Evolutionary conservation across 23 red algal genomes (phyloP).

Genomic region (Gracilariopsis chorda): DNA sequence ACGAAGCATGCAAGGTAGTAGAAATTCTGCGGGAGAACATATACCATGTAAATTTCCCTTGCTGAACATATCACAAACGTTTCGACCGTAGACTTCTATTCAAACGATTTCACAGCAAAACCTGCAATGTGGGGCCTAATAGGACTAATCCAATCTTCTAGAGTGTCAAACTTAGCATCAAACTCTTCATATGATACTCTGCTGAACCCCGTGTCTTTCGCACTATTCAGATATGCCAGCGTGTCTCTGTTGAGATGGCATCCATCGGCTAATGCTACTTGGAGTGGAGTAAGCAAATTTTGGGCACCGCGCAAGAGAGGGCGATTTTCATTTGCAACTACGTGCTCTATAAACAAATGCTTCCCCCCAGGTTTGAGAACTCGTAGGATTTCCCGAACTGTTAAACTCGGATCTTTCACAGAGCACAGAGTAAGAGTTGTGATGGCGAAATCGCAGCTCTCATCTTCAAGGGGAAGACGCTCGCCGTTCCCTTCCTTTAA

Average conservation of each 20-base stretch:
- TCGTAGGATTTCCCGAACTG: slow-evolving; percentile 47
- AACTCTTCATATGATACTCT: slow-evolving; percentile 7
- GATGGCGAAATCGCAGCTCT: slow-evolving; percentile 53
- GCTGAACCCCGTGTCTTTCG: background rate
- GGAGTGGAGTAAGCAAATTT: slow-evolving; percentile 42
- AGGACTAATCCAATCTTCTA: background rate
- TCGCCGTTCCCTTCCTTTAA: background rate
- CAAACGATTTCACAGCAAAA: slow-evolving; percentile 2
- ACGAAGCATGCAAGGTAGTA: too few species aligned
- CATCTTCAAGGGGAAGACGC: slow-evolving; percentile 7
- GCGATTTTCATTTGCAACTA: background rate
- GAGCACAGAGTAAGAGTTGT: slow-evolving; percentile 72
- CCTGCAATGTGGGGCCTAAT: slow-evolving; percentile 25
- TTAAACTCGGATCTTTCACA: slow-evolving; percentile 35
- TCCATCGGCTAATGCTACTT: slow-evolving; percentile 56
- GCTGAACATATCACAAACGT: too few species aligned
- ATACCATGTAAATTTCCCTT: too few species aligned
- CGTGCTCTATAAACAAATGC: slow-evolving; percentile 79
- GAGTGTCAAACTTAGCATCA: background rate
- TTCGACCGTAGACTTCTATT: slow-evolving; percentile 1
- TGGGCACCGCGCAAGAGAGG: slow-evolving; percentile 25
- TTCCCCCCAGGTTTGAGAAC: slow-evolving; percentile 71
- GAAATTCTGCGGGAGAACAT: too few species aligned
- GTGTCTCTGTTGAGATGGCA: slow-evolving; percentile 78
- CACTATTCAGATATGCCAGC: background rate